Conservation (phyloP, 2,329 filamentous ascomycete genomes). For the Claviceps capensis region DNA sequence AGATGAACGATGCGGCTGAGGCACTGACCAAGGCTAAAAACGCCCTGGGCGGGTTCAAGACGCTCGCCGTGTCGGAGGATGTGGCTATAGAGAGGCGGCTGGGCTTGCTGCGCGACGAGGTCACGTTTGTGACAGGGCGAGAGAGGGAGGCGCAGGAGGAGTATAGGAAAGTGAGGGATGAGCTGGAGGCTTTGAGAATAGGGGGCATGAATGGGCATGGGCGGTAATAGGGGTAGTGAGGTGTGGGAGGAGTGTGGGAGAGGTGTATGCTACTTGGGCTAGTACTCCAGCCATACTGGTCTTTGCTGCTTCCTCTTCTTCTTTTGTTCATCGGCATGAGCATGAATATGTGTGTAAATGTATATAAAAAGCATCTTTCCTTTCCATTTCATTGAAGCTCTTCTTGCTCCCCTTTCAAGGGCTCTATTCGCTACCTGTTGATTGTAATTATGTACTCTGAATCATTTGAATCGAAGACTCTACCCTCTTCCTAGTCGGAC, state of each 20-base stretch:
- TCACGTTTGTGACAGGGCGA: slow-evolving; percentile 62
- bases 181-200: slow-evolving; percentile 49
- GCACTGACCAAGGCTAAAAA: slow-evolving; percentile 60
- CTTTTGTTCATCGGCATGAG: neutral
- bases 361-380: no score
- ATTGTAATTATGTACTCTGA: no score
- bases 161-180: slow-evolving; percentile 64
- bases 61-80: slow-evolving; percentile 67
- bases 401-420: no score
- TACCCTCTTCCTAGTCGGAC: no score
- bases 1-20: slow-evolving; percentile 61
- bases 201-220: slow-evolving; percentile 24
- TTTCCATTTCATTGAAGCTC: no score
- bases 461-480: no score
- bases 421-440: no score
- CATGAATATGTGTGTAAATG: neutral
- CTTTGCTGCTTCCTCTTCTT: no score
- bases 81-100: slow-evolving; percentile 60
- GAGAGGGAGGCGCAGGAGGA: slow-evolving; percentile 85
- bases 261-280: neutral
- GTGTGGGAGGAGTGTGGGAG: neutral
- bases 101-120: slow-evolving; percentile 67
- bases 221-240: slow-evolving; percentile 21
- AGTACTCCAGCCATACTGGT: no score
- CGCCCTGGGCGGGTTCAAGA: slow-evolving; percentile 61